Percentiles rank a stretch among this genome's conserved stretches.
Evolutionary conservation across 495 filamentous ascomycete genomes (phyloP).

Genomic region (Sabuloglossum arenarium): DNA sequence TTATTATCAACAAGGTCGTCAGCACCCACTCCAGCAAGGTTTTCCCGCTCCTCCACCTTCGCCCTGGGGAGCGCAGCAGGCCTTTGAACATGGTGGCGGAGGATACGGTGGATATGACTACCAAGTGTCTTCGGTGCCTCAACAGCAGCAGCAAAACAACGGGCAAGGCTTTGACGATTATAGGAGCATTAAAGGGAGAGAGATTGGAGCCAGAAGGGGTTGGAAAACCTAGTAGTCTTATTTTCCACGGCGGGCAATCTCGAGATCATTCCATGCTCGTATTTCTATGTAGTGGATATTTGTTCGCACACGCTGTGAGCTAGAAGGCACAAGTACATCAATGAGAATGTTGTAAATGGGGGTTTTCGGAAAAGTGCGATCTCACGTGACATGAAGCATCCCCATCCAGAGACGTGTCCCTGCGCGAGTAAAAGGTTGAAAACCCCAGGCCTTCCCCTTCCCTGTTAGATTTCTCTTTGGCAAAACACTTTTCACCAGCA

Average conservation of each 20-base stretch:
- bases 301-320: too few species aligned
- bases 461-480: neutral
- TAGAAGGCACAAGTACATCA: too few species aligned
- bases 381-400: too few species aligned
- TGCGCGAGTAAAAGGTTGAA: too few species aligned
- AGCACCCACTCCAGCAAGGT: neutral
- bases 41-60: neutral
- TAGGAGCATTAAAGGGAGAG: neutral
- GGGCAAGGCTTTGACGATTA: neutral
- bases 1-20: neutral
- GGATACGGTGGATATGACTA: neutral
- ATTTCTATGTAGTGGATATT: too few species aligned
- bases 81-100: neutral
- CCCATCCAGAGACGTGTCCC: too few species aligned
- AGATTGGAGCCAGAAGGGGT: neutral
- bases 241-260: too few species aligned
- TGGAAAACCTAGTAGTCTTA: neutral
- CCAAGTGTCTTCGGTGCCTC: neutral
- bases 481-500: neutral
- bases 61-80: neutral
- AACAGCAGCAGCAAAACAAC: neutral
- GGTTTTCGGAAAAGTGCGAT: too few species aligned
- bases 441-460: too few species aligned
- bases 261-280: too few species aligned
- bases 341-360: too few species aligned